Percentiles rank a stretch among this genome's conserved stretches.
Conservation (phyloP, 352 stramenopile genomes). For the Phytophthora pluvialis region DNA sequence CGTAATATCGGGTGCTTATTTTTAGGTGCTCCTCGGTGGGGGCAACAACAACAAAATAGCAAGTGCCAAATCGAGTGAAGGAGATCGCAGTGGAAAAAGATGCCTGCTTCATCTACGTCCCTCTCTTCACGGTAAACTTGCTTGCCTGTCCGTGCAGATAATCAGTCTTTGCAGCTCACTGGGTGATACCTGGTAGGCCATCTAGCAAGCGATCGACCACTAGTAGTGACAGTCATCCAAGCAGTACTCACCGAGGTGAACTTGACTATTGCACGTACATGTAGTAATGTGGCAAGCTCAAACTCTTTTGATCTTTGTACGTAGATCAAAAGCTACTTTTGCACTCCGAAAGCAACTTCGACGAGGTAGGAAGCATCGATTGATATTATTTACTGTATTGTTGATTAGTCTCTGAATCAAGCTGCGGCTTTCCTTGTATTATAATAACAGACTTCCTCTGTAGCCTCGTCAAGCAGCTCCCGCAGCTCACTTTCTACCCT, state of each 20-base stretch:
- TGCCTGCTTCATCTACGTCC: no score
- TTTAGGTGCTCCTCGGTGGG: no score
- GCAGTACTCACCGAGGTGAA: neutral
- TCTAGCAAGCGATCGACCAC: neutral
- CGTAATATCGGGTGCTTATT: no score
- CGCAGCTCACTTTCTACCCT: slow-evolving; percentile 14
- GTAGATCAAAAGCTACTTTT: slow-evolving; percentile 13
- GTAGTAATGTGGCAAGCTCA: neutral
- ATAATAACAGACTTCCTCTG: slow-evolving; percentile 27
- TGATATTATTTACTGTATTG: neutral
- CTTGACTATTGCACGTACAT: neutral
- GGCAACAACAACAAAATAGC: no score
- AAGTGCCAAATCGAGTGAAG: no score
- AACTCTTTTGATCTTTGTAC: neutral
- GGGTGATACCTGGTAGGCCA: neutral
- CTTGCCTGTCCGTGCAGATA: no score
- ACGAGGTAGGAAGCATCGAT: slow-evolving; percentile 2
- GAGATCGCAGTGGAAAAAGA: no score
- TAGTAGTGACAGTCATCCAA: neutral
- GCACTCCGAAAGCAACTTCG: slow-evolving; percentile 11
- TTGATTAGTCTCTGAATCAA: neutral
- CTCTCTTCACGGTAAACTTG: no score
- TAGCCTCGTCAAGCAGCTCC: slow-evolving; percentile 20
- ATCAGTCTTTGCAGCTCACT: no score
- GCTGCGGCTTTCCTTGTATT: neutral